Base-by-base conservation (phyloP, 129 eudicot species). In the Ambrosia artemisiifolia region DNA sequence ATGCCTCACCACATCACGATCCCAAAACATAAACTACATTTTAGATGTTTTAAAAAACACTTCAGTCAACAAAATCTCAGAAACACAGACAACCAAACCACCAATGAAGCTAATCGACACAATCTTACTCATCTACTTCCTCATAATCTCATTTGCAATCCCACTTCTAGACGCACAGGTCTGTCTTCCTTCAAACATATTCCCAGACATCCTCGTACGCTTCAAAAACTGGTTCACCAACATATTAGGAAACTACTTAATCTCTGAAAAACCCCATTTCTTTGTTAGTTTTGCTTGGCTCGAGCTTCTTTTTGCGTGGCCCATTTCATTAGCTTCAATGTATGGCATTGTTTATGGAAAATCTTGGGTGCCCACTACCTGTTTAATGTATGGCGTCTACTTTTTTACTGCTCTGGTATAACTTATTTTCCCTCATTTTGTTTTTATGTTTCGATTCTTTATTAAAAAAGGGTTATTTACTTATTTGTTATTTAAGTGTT, bases 221-320 rank as follows among this genome's bases (percentile, higher is more conserved):
- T 64, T 88, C 43, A 86, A 88, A 54, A 32, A 16, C 20, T 78
- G 87, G 87, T 91, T 85, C 76, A 33, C 76, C 17, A 5, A 53
- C 1, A 69, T 80, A 36, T 80, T 78, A 17, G 88, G 83, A 32
- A 86, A 91, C 55, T 91, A 88, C 47, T 65, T 91, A 74, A 44
- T 86, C 36, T 3, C 80, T 19, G 88, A 91, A 69, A 88, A 76
- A 66, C 97, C 97, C 11, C 81, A 76, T 78, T 91, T 91, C 84
- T 88, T 82, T 46, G 86, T 91, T 10, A 95, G 97, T 10, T 34
- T 88, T 59, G 79, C 86, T 61, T 88, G 92, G 97, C 62, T 85
- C 32, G 88, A 88, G 85, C 82, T 91, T 60, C 44, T 91, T 24
- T 50, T 91, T 38, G 87, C 85, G 0, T 91, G 95, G 97, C 97